These are phyloP conservation scores for Heritiera fomes DNA, from an alignment of 345 rosid species.

Conservation along the genomic window DNA sequence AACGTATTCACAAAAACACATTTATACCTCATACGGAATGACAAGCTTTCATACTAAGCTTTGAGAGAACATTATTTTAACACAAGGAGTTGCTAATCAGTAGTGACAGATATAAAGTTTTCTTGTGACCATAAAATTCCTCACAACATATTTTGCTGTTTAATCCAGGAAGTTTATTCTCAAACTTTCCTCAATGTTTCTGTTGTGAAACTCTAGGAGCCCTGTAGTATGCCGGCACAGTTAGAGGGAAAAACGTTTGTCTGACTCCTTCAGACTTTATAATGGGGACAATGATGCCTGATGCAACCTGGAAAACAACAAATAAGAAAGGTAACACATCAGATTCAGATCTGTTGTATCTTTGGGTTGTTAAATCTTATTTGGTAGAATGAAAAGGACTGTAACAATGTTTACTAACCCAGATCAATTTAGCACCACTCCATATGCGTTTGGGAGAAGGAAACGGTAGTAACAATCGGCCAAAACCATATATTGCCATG, in stretches of 20 bases:
- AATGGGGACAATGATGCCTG: slow-evolving; percentile 7
- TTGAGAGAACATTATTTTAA: no score
- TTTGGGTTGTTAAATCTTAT: background rate
- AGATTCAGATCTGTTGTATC: background rate
- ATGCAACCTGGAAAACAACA: slow-evolving; percentile 16
- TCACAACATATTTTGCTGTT: no score
- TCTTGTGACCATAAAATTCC: no score
- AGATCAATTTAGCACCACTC: slow-evolving; percentile 35
- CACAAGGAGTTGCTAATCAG: no score
- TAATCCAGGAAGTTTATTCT: no score
- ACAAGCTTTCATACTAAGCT: no score
- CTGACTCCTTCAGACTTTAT: slow-evolving; percentile 21
- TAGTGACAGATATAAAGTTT: no score
- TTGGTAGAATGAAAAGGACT: background rate
- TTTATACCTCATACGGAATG: no score
- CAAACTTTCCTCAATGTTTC: background rate
- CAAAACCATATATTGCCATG: slow-evolving; percentile 32
- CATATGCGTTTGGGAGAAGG: slow-evolving; percentile 37
- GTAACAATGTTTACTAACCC: slow-evolving; percentile 24
- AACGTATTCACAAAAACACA: no score
- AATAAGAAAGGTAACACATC: background rate
- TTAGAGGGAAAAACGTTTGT: slow-evolving; percentile 23
- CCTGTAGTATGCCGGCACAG: slow-evolving; percentile 16
- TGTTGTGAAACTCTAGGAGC: background rate
- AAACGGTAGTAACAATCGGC: slow-evolving; percentile 34